A percentile compares a stretch with the other conserved stretches of the same genome.
These are phyloP conservation scores for Phytophthora cryptogea DNA, from an alignment of 352 stramenopile genomes.

Conservation along the genomic window DNA sequence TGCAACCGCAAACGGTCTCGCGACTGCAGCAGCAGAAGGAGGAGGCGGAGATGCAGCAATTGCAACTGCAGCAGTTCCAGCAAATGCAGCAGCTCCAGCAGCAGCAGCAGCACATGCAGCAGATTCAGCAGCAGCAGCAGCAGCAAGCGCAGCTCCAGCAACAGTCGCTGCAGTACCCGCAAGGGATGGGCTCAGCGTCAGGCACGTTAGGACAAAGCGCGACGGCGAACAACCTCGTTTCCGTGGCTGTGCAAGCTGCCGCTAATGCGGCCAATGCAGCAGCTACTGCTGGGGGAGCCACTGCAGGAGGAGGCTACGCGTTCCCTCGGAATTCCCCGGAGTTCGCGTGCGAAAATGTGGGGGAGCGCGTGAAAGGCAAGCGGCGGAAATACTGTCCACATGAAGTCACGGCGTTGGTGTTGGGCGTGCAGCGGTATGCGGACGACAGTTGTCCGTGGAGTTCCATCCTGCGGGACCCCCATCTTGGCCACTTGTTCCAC, in stretches of 20 bases:
- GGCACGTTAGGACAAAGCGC: constrained; percentile 39
- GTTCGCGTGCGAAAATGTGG: constrained; percentile 84
- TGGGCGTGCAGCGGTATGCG: constrained; percentile 83
- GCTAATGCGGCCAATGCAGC: constrained; percentile 43
- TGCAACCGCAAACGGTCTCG: constrained; percentile 33
- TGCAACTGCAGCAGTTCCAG: constrained; percentile 37
- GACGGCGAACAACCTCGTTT: constrained; percentile 43
- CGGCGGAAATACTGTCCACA: constrained; percentile 84
- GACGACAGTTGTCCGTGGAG: constrained; percentile 88
- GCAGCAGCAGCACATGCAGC: constrained; percentile 37
- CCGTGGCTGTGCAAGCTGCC: constrained; percentile 45
- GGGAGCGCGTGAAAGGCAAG: constrained; percentile 84
- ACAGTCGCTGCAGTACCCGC: constrained; percentile 42
- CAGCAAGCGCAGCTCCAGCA: constrained; percentile 43
- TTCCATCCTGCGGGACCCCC: constrained; percentile 73
- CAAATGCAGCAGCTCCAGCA: constrained; percentile 32
- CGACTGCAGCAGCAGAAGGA: constrained; percentile 41
- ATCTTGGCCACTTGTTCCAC: constrained; percentile 78
- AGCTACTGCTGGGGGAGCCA: constrained; percentile 28
- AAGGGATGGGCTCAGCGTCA: constrained; percentile 25
- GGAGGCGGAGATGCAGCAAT: constrained; percentile 13
- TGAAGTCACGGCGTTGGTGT: constrained; percentile 80
- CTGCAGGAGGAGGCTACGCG: constrained; percentile 45
- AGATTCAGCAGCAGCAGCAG: constrained; percentile 41
- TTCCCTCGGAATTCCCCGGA: constrained; percentile 76